Base-by-base conservation (phyloP, 2,329 filamentous ascomycete species). In the Samsoniella hepiali region DNA sequence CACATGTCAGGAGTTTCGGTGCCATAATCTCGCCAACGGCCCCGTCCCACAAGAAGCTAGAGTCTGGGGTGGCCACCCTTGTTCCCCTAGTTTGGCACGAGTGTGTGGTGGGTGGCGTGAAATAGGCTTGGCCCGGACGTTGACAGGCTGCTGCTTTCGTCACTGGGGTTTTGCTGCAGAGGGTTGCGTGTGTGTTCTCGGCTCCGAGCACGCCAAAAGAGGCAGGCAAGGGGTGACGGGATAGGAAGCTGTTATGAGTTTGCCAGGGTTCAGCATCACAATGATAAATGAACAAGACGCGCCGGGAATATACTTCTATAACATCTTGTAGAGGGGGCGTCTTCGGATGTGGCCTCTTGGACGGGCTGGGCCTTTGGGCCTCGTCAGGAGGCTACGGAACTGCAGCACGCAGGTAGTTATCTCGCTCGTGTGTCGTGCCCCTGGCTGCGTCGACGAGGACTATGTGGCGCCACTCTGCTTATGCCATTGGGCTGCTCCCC, bases 1-100 rank as follows among this genome's bases (percentile, higher is more conserved):
- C 45, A 51, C 60, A 51, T 63, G 60, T 10, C 53, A 63, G 60
- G 60, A 63, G 60, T n/a, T 32, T 57, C 60, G 60, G 60, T 29
- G 45, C 60, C 29, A 57, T 42, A 54, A 63, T 63, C 44, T 56
- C 53, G 51, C 60, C 60, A 63, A 63, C 60, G 60, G 60, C 53
- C 42, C 42, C 51, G 15, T 57, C 17, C 27, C 42, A n/a, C 36
- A 36, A 45, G 29, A 22, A 56, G 47, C 58, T 61, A 31, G 17
- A 53, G 49, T 47, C 50, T 62, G 59, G 50, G 50, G 51, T 62
- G 51, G 40, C 34, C 10, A 15, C 50, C 51, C 49, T 56, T 51
- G 45, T 50, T 8, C 15, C 34, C n/a, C 47, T 50, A 62, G 51
- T 42, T 27, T 56, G 50, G 32, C 40, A n/a, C 34, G n/a, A 10